Evolutionary conservation across 1,284 basidiomycete genomes (phyloP), one percentile per base, ranked within the genome.

Genomic region (Peniophora sp.): DNA sequence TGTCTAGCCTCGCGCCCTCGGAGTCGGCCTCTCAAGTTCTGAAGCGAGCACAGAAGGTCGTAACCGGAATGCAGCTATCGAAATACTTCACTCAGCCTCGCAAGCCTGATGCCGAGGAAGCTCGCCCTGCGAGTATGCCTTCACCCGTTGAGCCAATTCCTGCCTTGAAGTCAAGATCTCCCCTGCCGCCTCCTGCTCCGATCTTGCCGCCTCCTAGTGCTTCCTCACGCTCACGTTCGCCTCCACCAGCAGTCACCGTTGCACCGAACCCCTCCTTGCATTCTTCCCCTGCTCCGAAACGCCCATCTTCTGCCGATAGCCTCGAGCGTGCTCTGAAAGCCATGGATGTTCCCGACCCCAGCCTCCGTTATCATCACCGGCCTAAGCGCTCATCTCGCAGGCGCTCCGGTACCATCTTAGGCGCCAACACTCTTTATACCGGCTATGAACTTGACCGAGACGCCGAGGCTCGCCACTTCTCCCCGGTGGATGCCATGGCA

Each of bases 11-110:
- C 12, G 67, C 68, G 27, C 79, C 79, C 19, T 81, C 74, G 25
- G 70, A 81, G 51, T 79, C 78, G 27, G 77, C 71, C 32, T 80
- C 77, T 48, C 78, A 77, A 55, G 49, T 61, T 48, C 51, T 53
- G 34, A 52, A 52, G 49, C 54, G 34, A n/a, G 39, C 49, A 32
- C 50, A 50, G 17, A 34, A 48, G 27, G 38, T 41, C 5, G 38
- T 41, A n/a, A 41, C 38, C 5, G 19, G 32, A 22, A 36, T 46
- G 39, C 22, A 43, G 45, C 25, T 35, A 9, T 44, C 23, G 12
- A 6, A n/a, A 41, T 35, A 23, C 19, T 2, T 43, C 34, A 34
- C 50, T 45, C 38, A 49, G 12, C 19, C 50, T 52, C 36, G 27
- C 27, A 32, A 32, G 27, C 27, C 27, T 32, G 6, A 5, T 12